phyloP scores from a whole-genome alignment of 2,329 filamentous ascomycete genomes.

The Chaetoscypha palmicola region DNA sequence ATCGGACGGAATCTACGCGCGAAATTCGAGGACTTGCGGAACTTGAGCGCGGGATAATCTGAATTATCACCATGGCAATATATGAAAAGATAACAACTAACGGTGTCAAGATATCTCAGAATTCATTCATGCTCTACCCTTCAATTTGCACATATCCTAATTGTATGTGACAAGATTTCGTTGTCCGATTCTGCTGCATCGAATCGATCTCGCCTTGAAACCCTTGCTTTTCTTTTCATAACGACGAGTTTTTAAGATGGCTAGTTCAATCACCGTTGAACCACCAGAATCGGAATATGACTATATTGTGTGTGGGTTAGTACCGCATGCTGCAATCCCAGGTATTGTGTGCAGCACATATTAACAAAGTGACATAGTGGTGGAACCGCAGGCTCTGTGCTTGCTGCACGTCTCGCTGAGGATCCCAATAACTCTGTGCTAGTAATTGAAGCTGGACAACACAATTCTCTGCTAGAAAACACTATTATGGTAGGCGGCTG shows the following conservation, averaged over 20 bases:
- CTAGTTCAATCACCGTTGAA: neutral
- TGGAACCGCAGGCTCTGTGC: constrained; percentile 41
- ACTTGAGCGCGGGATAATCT: neutral
- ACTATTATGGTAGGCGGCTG: constrained; percentile 45
- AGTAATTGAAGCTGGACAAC: constrained; percentile 42
- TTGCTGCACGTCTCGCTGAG: constrained; percentile 48
- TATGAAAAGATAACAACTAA: no score
- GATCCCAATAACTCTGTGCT: constrained; percentile 40
- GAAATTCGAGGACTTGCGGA: neutral
- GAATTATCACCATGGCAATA: neutral
- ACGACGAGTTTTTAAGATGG: no score
- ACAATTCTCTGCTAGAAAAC: constrained; percentile 40
- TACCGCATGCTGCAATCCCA: neutral
- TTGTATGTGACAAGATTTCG: no score
- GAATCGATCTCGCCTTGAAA: no score
- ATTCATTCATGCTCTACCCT: no score
- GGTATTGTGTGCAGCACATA: neutral
- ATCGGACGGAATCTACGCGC: neutral
- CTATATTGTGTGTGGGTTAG: neutral
- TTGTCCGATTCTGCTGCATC: no score
- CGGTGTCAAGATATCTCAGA: no score
- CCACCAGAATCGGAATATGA: neutral
- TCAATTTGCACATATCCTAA: no score
- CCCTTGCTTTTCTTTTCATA: no score
- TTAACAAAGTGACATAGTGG: constrained; percentile 29